A percentile compares a stretch with the other conserved stretches of the same genome.
Conservation (phyloP, 1,284 basidiomycete species). For the Volvariella surrecta region DNA sequence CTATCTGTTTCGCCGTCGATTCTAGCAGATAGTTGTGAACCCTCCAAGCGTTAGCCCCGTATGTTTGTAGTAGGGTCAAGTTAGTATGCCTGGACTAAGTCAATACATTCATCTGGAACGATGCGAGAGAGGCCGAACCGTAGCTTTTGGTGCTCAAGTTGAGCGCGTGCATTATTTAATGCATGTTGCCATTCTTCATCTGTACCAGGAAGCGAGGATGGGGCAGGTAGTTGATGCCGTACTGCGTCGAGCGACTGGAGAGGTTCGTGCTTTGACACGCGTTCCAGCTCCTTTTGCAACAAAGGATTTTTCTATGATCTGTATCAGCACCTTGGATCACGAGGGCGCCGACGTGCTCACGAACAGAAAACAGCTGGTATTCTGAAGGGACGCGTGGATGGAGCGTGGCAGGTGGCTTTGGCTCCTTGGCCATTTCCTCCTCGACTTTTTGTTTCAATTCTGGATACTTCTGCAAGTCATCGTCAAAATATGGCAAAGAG, state of each 20-base stretch:
- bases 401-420: slow-evolving; percentile 40
- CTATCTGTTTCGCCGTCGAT: slow-evolving; percentile 65
- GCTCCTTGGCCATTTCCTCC: slow-evolving; percentile 59
- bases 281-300: slow-evolving; percentile 64
- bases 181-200: slow-evolving; percentile 77
- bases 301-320: slow-evolving; percentile 49
- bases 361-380: slow-evolving; percentile 60
- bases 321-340: background rate
- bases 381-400: slow-evolving; percentile 69
- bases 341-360: slow-evolving; percentile 34
- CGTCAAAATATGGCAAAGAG: slow-evolving; percentile 92
- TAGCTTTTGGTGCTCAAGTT: slow-evolving; percentile 85
- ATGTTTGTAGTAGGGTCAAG: slow-evolving; percentile 75
- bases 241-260: slow-evolving; percentile 70
- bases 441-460: slow-evolving; percentile 67
- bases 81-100: slow-evolving; percentile 65
- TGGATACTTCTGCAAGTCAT: slow-evolving; percentile 77
- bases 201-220: slow-evolving; percentile 51
- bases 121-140: slow-evolving; percentile 41
- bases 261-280: slow-evolving; percentile 63
- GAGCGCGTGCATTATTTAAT: slow-evolving; percentile 74
- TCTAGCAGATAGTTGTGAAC: slow-evolving; percentile 87
- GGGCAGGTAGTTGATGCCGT: slow-evolving; percentile 76
- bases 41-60: slow-evolving; percentile 87
- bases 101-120: slow-evolving; percentile 2